Evolutionary conservation across 257 asterid genomes (phyloP).

Genomic region (Salvia hispanica): DNA sequence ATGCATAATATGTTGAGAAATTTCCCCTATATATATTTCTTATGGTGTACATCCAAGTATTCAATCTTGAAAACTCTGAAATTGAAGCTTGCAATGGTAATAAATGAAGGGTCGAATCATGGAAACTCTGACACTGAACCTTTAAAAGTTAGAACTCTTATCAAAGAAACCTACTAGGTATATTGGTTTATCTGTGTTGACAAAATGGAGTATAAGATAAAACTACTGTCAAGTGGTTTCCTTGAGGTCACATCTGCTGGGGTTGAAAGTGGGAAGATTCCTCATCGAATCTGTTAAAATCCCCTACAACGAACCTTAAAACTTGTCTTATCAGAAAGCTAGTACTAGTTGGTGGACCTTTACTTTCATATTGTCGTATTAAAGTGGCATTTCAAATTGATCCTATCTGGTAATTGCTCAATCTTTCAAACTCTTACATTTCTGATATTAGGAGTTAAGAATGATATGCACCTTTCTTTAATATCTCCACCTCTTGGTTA

Average conservation of each 20-base stretch:
- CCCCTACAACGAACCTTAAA: neutral
- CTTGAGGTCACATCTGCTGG: neutral
- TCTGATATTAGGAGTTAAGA: conserved; percentile 14
- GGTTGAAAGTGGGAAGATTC: no score
- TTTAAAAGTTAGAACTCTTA: conserved; percentile 6
- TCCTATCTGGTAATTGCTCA: no score
- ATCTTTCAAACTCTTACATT: neutral
- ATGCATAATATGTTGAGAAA: neutral
- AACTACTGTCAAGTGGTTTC: neutral
- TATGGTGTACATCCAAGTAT: conserved; percentile 5
- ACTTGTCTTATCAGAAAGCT: neutral
- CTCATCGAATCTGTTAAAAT: no score
- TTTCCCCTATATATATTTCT: conserved; percentile 9
- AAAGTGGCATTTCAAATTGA: neutral
- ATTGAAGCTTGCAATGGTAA: conserved; percentile 1
- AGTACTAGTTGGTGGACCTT: neutral
- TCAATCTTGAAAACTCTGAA: conserved; percentile 19
- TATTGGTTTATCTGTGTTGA: neutral
- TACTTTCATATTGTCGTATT: neutral
- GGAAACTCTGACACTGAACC: neutral
- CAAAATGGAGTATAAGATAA: neutral
- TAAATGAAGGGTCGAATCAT: neutral
- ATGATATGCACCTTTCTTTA: neutral
- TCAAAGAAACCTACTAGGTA: neutral
- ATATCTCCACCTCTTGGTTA: neutral